Base-by-base conservation (phyloP, 139 green algal species). In the Chlorella vulgaris region DNA sequence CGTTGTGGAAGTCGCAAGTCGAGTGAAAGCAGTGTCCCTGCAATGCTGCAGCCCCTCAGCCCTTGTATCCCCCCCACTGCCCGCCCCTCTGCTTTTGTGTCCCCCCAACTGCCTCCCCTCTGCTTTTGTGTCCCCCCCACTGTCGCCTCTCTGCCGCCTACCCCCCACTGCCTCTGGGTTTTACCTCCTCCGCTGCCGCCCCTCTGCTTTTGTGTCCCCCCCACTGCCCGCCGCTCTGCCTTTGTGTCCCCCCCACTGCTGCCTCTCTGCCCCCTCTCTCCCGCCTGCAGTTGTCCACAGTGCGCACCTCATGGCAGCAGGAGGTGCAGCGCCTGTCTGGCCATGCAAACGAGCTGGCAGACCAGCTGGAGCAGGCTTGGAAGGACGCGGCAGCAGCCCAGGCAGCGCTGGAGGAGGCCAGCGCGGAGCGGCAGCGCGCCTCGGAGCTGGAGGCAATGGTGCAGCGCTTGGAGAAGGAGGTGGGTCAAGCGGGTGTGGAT, bases 361-460 rank as follows among this genome's bases (percentile, higher is more conserved):
- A 50, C n/a, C 69, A 61, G 69, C 69, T 76, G 40, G 42, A 76
- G 5, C 18, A 15, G 4, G 69, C 69, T 13, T 51, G 50, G 69
- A 50, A 61, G 42, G 69, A 76, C 24, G 69, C 40, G 3, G 69
- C 69, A 13, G 69, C 21, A 3, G 69, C 69, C 39, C 39, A 35
- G 42, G 42, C 43, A 10, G 69, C 28, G 3, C 69, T 76, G 28
- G 40, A 61, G 40, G 69, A 50, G 28, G 69, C 69, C 40, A 61
- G n/a, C 3, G n/a, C 5, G 18, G 42, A 38, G 40, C 42, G 28
- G 42, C 40, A 61, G n/a, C 69, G 69, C 42, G 38, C 69, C 28
- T 7, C 28, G 3, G 69, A 76, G 69, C 69, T 76, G 28, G 67
- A 74, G 67, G 67, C 19, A 7, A 28, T 58, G 39, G 67, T 74